These are phyloP conservation scores for Candida vartiovaarae DNA, from an alignment of 805 yeast species.

Conservation along the genomic window DNA sequence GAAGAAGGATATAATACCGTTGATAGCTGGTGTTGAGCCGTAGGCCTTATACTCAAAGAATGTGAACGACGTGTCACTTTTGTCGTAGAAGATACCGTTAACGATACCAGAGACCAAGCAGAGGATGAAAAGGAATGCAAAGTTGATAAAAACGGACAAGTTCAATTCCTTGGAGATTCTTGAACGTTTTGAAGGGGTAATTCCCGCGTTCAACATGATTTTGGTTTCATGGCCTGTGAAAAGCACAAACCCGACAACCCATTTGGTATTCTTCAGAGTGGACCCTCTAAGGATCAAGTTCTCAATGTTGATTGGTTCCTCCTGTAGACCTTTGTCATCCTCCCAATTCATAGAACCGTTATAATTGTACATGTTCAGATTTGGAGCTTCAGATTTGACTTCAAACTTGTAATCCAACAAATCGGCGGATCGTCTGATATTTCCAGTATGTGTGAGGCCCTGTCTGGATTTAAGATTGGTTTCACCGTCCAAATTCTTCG, in stretches of 20 bases:
- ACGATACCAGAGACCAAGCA: conserved; percentile 65
- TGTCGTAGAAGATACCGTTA: conserved; percentile 60
- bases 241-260: conserved; percentile 70
- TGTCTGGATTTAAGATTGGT: conserved; percentile 70
- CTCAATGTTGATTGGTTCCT: conserved; percentile 60
- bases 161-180: conserved; percentile 71
- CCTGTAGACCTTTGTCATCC: conserved; percentile 27
- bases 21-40: conserved; percentile 55
- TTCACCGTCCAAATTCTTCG: conserved; percentile 77
- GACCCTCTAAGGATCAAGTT: conserved; percentile 70
- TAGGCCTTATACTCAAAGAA: conserved; percentile 62
- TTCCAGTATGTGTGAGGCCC: conserved; percentile 53
- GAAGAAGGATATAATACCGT: conserved; percentile 67
- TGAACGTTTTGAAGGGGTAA: conserved; percentile 70
- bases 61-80: conserved; percentile 41
- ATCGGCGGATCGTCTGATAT: conserved; percentile 39
- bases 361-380: conserved; percentile 63
- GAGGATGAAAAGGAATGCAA: conserved; percentile 50
- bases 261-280: conserved; percentile 65
- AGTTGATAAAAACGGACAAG: conserved; percentile 61
- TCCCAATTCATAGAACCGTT: conserved; percentile 58
- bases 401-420: conserved; percentile 45
- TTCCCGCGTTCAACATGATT: conserved; percentile 73
- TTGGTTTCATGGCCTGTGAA: conserved; percentile 78
- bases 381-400: conserved; percentile 78